Percentiles rank a stretch among this genome's conserved stretches.
phyloP scores from a whole-genome alignment of 768 basidiomycete genomes.

The Podaxis sp. region DNA sequence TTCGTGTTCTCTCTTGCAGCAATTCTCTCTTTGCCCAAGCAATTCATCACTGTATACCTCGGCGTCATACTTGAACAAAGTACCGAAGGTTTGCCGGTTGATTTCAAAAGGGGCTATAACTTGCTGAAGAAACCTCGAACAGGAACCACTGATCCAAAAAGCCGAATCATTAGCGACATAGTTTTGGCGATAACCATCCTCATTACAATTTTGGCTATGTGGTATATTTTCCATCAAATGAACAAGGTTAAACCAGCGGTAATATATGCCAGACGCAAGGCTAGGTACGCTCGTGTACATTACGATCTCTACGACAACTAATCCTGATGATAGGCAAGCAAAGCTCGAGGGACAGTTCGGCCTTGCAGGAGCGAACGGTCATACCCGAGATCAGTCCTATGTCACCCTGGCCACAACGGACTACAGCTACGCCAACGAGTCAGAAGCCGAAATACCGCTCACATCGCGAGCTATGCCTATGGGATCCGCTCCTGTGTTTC shows the following conservation, averaged over 20 bases:
- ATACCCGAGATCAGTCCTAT: background rate
- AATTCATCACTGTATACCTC: constrained; percentile 89
- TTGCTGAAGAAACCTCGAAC: background rate
- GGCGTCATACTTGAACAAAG: constrained; percentile 73
- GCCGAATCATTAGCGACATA: constrained; percentile 64
- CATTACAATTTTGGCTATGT: constrained; percentile 75
- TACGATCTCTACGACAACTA: background rate
- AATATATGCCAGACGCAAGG: constrained; percentile 71
- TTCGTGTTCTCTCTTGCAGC: constrained; percentile 77
- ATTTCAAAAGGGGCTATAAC: background rate
- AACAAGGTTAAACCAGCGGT: constrained; percentile 62
- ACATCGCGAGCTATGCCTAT: constrained; percentile 3
- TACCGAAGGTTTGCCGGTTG: constrained; percentile 26
- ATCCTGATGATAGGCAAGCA: constrained; percentile 1
- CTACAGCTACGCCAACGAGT: background rate
- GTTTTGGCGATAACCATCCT: constrained; percentile 68
- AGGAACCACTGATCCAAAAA: constrained; percentile 41
- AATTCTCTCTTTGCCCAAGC: constrained; percentile 82
- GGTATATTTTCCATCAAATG: constrained; percentile 80
- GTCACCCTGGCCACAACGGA: background rate
- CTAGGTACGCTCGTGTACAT: constrained; percentile 42
- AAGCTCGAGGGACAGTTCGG: constrained; percentile 1
- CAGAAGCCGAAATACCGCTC: constrained; percentile 11
- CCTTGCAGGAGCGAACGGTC: background rate
- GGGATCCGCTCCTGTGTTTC: background rate